These are phyloP conservation scores for Nicotiana tomentosiformis DNA, from an alignment of 257 asterid species.

Conservation along the genomic window DNA sequence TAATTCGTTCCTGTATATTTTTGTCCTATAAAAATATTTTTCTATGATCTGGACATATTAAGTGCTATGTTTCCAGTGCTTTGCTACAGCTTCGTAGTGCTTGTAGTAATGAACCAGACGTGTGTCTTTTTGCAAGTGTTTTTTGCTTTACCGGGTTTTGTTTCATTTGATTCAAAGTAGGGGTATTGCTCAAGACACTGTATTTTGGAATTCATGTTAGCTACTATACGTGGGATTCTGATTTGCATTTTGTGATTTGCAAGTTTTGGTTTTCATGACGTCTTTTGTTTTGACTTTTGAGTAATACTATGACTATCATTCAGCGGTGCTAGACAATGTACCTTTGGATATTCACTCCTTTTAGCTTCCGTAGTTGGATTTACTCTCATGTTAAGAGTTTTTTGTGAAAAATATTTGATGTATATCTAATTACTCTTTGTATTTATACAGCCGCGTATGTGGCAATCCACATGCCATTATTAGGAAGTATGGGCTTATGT, in stretches of 20 bases:
- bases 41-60: neutral
- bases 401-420: neutral
- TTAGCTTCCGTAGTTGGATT: neutral
- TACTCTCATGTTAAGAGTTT: neutral
- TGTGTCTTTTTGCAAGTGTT: neutral
- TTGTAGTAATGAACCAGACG: neutral
- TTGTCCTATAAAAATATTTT: neutral
- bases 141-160: neutral
- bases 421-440: neutral
- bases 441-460: slow-evolving; percentile 29
- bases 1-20: neutral
- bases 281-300: neutral
- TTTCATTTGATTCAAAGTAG: neutral
- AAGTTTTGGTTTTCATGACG: neutral
- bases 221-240: neutral
- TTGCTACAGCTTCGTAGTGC: too few species aligned
- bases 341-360: neutral
- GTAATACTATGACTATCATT: neutral
- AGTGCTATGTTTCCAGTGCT: neutral
- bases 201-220: neutral
- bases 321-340: neutral
- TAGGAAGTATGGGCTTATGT: slow-evolving; percentile 35
- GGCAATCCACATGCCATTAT: slow-evolving; percentile 35
- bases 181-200: neutral
- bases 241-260: neutral